phyloP scores from a whole-genome alignment of 805 yeast species.

The Candida ovalis region DNA sequence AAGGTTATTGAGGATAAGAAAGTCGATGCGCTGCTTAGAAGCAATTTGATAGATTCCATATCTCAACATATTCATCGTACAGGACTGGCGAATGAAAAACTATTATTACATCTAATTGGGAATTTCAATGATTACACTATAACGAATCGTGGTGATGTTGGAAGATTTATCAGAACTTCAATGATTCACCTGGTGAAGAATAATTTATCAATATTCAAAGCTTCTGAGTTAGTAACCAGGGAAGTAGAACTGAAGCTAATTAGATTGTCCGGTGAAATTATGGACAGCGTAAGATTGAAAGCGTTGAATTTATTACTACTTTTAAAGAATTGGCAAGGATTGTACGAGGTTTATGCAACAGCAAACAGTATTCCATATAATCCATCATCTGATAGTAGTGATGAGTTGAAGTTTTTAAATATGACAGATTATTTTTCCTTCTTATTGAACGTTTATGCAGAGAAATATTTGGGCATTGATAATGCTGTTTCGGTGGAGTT shows the following conservation, averaged over 20 bases:
- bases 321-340: constrained; percentile 20
- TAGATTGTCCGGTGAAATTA: constrained; percentile 60
- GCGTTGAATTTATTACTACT: constrained; percentile 38
- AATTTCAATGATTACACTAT: constrained; percentile 73
- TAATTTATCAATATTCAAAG: constrained; percentile 21
- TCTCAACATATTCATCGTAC: constrained; percentile 19
- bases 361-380: background rate
- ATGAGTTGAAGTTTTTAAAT: constrained; percentile 12
- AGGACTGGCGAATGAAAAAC: constrained; percentile 7
- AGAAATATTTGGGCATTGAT: constrained; percentile 6
- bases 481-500: constrained; percentile 33
- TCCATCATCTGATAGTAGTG: background rate
- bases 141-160: constrained; percentile 90
- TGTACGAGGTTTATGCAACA: constrained; percentile 5
- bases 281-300: constrained; percentile 46
- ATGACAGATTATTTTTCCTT: constrained; percentile 27
- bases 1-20: constrained; percentile 23
- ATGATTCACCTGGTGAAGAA: constrained; percentile 38
- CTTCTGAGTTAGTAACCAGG: constrained; percentile 5
- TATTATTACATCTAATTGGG: constrained; percentile 20
- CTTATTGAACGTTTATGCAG: constrained; percentile 23
- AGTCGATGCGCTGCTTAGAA: constrained; percentile 29
- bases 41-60: constrained; percentile 24
- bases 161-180: constrained; percentile 60
- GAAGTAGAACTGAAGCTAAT: constrained; percentile 37